Base-by-base conservation (phyloP, 2,329 filamentous ascomycete species). In the Stachybotrys elegans region DNA sequence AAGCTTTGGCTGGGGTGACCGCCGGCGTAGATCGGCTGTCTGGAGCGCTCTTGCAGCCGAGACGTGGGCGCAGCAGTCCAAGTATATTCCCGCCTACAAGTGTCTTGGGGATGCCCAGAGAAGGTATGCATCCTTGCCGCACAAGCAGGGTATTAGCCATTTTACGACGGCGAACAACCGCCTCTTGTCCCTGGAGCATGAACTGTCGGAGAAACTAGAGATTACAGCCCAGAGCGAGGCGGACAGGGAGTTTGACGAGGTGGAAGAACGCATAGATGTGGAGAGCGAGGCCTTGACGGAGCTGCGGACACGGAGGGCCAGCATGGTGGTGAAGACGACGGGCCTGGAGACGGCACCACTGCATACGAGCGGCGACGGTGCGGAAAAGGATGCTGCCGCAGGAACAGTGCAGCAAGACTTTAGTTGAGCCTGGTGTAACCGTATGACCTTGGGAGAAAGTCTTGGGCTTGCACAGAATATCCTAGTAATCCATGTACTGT, bases 11-110 rank as follows among this genome's bases (percentile, higher is more conserved):
- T 86, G 83, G 73, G 90, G 91, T 14, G 75, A 78, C 8, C 78
- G 92, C 48, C 78, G 76, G 47, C 78, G 93, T 40, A 98, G 96
- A 70, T 87, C 91, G 3, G 93, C 88, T 0, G 78, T 95, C 51
- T 98, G 91, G 91, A 86, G 84, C 52, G 76, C 93, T 19, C 75
- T 95, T 31, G 86, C 88, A 2, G 84, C 90, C 1, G 86, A 95
- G 55, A 78, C 83, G 2, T 98, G 93, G 93, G 72, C 92, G 43
- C 77, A 78, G 41, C 78, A 91, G 49, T 81, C 78, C 25, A 91
- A 92, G 58, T 81, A 82, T 43, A 79, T 86, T 13, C 86, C 94
- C 57, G 87, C 90, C 1, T 86, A 88, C 52, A 76, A 79, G 46
- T 88, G 87, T 51, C 75, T 97, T 2, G 81, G 86, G 40, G 81